A percentile compares a stretch with the other conserved stretches of the same genome.
Evolutionary conservation across 495 filamentous ascomycete genomes (phyloP).

Genomic region (Melanomma pulvis-pyrius): DNA sequence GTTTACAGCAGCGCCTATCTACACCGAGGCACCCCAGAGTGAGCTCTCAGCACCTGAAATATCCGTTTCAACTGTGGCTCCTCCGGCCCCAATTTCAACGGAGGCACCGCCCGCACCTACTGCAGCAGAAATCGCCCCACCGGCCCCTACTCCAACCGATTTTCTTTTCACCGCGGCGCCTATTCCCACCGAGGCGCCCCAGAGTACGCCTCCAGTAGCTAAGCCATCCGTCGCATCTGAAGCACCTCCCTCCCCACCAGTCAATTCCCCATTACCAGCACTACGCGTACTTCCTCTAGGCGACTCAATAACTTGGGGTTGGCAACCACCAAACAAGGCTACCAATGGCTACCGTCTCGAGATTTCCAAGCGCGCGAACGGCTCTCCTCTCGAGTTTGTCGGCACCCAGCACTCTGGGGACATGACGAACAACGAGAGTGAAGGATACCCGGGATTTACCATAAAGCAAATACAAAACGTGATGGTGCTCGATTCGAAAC

Average conservation of each 20-base stretch:
- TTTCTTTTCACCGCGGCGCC: not conserved
- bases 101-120: not conserved
- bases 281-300: constrained; percentile 31
- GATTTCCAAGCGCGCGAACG: constrained; percentile 5
- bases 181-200: not conserved
- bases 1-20: too few relatives aligned
- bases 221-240: not conserved
- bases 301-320: constrained; percentile 29
- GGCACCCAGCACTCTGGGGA: constrained; percentile 24
- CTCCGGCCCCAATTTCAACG: not conserved
- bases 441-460: constrained; percentile 22
- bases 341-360: constrained; percentile 27
- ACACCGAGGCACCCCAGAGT: too few relatives aligned
- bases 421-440: constrained; percentile 29
- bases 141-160: not conserved
- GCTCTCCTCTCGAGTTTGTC: constrained; percentile 13
- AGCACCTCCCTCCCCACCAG: not conserved
- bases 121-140: not conserved
- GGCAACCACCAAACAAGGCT: constrained; percentile 5
- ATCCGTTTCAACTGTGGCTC: not conserved
- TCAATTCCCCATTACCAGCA: not conserved
- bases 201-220: not conserved
- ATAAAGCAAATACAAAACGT: constrained; percentile 14
- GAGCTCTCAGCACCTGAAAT: too few relatives aligned
- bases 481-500: constrained; percentile 13